Conservation (phyloP, 331 rosid species). For the Rosa hybrid region DNA sequence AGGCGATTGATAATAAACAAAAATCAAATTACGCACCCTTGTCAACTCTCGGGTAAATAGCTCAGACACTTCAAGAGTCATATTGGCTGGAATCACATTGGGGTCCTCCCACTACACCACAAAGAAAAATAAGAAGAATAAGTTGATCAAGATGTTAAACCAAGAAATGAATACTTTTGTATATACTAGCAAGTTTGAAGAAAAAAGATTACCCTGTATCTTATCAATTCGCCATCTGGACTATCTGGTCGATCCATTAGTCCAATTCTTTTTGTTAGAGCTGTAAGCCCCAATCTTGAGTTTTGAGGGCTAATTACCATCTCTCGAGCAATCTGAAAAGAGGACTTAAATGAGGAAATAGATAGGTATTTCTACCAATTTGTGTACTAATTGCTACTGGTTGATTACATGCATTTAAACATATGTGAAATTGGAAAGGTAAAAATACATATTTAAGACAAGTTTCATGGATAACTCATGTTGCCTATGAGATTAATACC, state of each 20-base stretch:
- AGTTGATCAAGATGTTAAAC: not conserved
- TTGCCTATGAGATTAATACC: constrained; percentile 3
- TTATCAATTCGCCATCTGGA: constrained; percentile 86
- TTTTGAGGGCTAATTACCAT: constrained; percentile 99
- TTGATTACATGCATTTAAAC: not conserved
- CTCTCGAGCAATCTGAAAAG: constrained; percentile 87
- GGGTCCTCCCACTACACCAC: constrained; percentile 88
- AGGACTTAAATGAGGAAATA: constrained; percentile 15
- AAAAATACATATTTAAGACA: not conserved
- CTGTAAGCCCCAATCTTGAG: constrained; percentile 71
- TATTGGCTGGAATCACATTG: constrained; percentile 77
- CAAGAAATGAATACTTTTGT: constrained; percentile 8
- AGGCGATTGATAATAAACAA: constrained; percentile 17
- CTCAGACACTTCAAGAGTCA: constrained; percentile 89
- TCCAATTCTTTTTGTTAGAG: constrained; percentile 77
- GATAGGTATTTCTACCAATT: not conserved
- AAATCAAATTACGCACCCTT: constrained; percentile 59
- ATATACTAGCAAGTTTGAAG: constrained; percentile 20
- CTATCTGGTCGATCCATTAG: constrained; percentile 69
- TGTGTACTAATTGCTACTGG: not conserved
- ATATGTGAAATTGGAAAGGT: not conserved
- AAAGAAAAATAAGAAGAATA: constrained; percentile 22
- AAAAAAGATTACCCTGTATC: constrained; percentile 69
- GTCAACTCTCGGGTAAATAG: constrained; percentile 91
- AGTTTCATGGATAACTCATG: not conserved